Evolutionary conservation across 257 asterid genomes (phyloP).

Genomic region (Fraxinus pennsylvanica): DNA sequence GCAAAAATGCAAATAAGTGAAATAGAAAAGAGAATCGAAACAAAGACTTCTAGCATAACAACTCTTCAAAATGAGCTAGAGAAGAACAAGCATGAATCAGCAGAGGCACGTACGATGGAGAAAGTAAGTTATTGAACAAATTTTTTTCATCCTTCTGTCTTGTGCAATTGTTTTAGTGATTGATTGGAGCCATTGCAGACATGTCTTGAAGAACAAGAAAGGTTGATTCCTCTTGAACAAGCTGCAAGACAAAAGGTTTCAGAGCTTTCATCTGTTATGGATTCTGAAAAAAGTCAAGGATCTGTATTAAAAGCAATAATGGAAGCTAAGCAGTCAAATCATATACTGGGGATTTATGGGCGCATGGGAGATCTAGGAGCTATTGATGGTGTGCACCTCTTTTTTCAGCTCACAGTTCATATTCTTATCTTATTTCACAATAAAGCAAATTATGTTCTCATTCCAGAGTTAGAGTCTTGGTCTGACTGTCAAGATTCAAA

Average conservation of each 20-base stretch:
- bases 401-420: not conserved
- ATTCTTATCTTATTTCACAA: not conserved
- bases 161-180: slow-evolving; percentile 5
- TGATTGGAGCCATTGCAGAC: slow-evolving; percentile 43
- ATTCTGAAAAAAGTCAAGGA: slow-evolving; percentile 91
- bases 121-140: slow-evolving; percentile 44
- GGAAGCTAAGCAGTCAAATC: slow-evolving; percentile 75
- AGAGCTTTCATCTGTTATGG: slow-evolving; percentile 74
- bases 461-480: not conserved
- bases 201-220: slow-evolving; percentile 66
- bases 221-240: slow-evolving; percentile 70
- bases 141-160: slow-evolving; percentile 9
- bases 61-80: slow-evolving; percentile 49
- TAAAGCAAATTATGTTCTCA: not conserved
- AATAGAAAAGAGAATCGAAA: slow-evolving; percentile 50
- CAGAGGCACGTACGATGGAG: slow-evolving; percentile 67
- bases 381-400: slow-evolving; percentile 67
- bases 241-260: slow-evolving; percentile 83
- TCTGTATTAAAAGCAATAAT: slow-evolving; percentile 83
- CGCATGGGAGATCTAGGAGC: slow-evolving; percentile 98
- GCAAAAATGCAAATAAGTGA: slow-evolving; percentile 77
- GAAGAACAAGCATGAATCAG: slow-evolving; percentile 57
- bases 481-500: not conserved
- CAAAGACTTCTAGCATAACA: slow-evolving; percentile 46
- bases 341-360: slow-evolving; percentile 86